Evolutionary conservation across 2,329 filamentous ascomycete genomes (phyloP).

Genomic region (Trichoderma endophyticum): DNA sequence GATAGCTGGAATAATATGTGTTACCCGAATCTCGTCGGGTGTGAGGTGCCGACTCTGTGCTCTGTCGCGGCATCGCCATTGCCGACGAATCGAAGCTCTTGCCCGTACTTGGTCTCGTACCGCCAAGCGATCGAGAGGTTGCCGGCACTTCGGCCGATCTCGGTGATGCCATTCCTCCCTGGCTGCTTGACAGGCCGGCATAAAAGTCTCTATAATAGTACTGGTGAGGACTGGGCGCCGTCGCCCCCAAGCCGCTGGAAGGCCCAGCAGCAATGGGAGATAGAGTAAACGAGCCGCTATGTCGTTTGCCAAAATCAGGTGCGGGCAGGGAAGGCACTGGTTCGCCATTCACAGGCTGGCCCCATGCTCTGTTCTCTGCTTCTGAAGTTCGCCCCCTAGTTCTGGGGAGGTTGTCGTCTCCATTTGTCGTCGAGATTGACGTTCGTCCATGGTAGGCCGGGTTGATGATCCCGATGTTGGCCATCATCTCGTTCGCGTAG

Average conservation of each 20-base stretch:
- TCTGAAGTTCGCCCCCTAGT: slow-evolving; percentile 41
- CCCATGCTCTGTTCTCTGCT: slow-evolving; percentile 33
- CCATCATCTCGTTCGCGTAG: slow-evolving; percentile 68
- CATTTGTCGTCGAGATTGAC: slow-evolving; percentile 58
- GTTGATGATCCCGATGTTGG: slow-evolving; percentile 74
- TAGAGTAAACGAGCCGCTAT: slow-evolving; percentile 64
- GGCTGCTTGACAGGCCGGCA: slow-evolving; percentile 38
- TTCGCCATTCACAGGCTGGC: slow-evolving; percentile 61
- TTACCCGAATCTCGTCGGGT: slow-evolving; percentile 54
- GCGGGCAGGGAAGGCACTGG: slow-evolving; percentile 60
- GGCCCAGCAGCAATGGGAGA: slow-evolving; percentile 44
- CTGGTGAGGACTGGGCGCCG: slow-evolving; percentile 49
- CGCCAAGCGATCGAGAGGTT: slow-evolving; percentile 47
- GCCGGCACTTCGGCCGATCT: slow-evolving; percentile 52
- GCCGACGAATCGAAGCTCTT: slow-evolving; percentile 55
- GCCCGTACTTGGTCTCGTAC: slow-evolving; percentile 55
- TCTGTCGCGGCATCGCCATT: slow-evolving; percentile 46
- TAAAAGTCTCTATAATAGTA: slow-evolving; percentile 58
- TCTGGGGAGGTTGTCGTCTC: slow-evolving; percentile 49
- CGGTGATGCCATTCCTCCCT: slow-evolving; percentile 56
- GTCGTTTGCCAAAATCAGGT: slow-evolving; percentile 62
- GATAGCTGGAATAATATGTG: slow-evolving; percentile 50
- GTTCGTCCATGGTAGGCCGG: slow-evolving; percentile 60
- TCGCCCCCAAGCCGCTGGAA: slow-evolving; percentile 21
- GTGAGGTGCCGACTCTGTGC: slow-evolving; percentile 48